These are phyloP conservation scores for Capillidium rhysosporum DNA, from an alignment of 371 early-diverging fungal genomes.

Conservation along the genomic window DNA sequence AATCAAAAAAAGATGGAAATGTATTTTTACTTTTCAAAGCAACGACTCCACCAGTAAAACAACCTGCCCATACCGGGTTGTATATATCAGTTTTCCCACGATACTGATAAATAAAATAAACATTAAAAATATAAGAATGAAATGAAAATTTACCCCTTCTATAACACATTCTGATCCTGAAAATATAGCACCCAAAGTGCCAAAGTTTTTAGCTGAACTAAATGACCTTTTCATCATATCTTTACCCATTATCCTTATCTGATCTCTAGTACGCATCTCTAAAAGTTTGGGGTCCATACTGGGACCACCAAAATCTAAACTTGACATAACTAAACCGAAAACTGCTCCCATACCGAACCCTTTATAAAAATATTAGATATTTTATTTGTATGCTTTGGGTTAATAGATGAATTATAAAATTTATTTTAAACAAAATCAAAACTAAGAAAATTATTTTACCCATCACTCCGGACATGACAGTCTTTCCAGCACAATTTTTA, in stretches of 20 bases:
- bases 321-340: conserved; percentile 85
- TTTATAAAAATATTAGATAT: conserved; percentile 8
- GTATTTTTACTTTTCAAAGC: conserved; percentile 34
- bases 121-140: neutral
- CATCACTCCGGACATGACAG: conserved; percentile 10
- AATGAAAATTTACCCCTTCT: conserved; percentile 43
- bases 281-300: conserved; percentile 25
- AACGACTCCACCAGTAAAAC: conserved; percentile 78
- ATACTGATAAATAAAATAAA: conserved; percentile 28
- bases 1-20: neutral
- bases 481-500: conserved; percentile 5
- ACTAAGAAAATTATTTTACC: conserved; percentile 4
- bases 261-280: conserved; percentile 48
- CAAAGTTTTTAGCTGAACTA: conserved; percentile 83
- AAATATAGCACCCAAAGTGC: conserved; percentile 75
- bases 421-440: neutral
- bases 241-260: conserved; percentile 55
- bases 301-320: conserved; percentile 54
- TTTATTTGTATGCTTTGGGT: too few relatives aligned
- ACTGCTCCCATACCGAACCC: conserved; percentile 81
- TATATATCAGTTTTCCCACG: conserved; percentile 85
- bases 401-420: too few relatives aligned
- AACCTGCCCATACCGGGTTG: conserved; percentile 79
- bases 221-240: conserved; percentile 71
- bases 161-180: conserved; percentile 85